Base-by-base conservation (phyloP, 805 yeast species). In the Ogataea trehaloabstinens region DNA sequence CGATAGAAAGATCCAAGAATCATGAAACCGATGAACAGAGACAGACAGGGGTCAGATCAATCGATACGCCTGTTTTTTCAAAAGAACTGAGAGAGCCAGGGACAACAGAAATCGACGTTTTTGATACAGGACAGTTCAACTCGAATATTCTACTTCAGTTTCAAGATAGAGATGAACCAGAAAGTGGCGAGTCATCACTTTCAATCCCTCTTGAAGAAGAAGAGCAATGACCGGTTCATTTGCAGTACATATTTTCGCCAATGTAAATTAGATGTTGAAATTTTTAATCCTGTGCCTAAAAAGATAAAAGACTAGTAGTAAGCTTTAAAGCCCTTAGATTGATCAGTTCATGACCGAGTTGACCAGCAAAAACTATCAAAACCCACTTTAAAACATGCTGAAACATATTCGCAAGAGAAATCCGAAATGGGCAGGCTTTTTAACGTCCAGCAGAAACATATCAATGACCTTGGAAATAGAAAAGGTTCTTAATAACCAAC, bases 381-480 rank as follows among this genome's bases (percentile, higher is more conserved):
- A n/a, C n/a, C n/a, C n/a, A n/a, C n/a, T n/a, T n/a, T n/a, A n/a
- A n/a, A n/a, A n/a, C n/a, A n/a, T n/a, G n/a, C n/a, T n/a, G n/a
- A n/a, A n/a, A n/a, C n/a, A n/a, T n/a, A n/a, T n/a, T n/a, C n/a
- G n/a, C n/a, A 22, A 12, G 12, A 22, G 25, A 22, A 22, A 22
- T 12, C n/a, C n/a, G n/a, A n/a, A n/a, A n/a, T n/a, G n/a, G n/a
- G 11, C 25, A 12, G 30, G 17, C 16, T 15, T n/a, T 27, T 27
- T 15, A 11, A 16, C 15, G 8, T 19, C 24, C 5, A 18, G 27
- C 13, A 49, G 61, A 42, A 34, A 34, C 15, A 38, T 63, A 10
- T 34, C 53, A 2, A 19, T 71, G 5, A 68, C 66, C 30, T 41
- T 72, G 0, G 76, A 70, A 5, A 51, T 71, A 11, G 48, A 52